Conservation (phyloP, 1,284 basidiomycete genomes). For the Ganoderma lucidum region DNA sequence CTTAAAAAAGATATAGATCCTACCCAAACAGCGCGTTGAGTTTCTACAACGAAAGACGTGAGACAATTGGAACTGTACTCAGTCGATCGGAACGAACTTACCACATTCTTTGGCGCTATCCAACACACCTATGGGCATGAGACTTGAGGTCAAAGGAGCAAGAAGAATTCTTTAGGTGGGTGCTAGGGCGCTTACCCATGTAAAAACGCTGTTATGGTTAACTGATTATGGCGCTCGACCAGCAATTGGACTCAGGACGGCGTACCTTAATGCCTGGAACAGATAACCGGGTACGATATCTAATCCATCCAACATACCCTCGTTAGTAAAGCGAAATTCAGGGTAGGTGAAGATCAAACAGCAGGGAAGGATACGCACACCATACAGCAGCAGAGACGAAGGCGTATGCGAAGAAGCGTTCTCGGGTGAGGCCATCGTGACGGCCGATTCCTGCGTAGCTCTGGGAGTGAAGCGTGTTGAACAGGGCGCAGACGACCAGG, state of each 20-base stretch:
- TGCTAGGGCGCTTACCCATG: conserved; percentile 54
- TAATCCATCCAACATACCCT: conserved; percentile 23
- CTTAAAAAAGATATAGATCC: not conserved
- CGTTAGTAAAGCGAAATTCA: not conserved
- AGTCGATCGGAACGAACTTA: conserved; percentile 28
- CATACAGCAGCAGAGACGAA: conserved; percentile 67
- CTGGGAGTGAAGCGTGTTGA: conserved; percentile 79
- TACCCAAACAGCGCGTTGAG: conserved; percentile 84
- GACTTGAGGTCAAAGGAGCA: not conserved
- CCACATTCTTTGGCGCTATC: conserved; percentile 77
- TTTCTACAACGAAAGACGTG: conserved; percentile 34
- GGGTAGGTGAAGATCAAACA: not conserved
- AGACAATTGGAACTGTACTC: not conserved
- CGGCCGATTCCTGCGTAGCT: conserved; percentile 68
- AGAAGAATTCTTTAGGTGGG: not conserved
- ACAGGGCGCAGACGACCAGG: conserved; percentile 84
- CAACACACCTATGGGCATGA: conserved; percentile 57
- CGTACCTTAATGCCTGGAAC: conserved; percentile 43
- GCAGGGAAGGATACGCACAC: conserved; percentile 47
- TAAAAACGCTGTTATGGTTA: conserved; percentile 53
- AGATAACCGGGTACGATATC: conserved; percentile 79
- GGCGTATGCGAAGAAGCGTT: conserved; percentile 80
- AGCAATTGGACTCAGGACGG: not conserved
- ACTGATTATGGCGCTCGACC: conserved; percentile 4
- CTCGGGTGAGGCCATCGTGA: conserved; percentile 74